phyloP scores from a whole-genome alignment of 495 filamentous ascomycete genomes.

The Eremomyces bilateralis region DNA sequence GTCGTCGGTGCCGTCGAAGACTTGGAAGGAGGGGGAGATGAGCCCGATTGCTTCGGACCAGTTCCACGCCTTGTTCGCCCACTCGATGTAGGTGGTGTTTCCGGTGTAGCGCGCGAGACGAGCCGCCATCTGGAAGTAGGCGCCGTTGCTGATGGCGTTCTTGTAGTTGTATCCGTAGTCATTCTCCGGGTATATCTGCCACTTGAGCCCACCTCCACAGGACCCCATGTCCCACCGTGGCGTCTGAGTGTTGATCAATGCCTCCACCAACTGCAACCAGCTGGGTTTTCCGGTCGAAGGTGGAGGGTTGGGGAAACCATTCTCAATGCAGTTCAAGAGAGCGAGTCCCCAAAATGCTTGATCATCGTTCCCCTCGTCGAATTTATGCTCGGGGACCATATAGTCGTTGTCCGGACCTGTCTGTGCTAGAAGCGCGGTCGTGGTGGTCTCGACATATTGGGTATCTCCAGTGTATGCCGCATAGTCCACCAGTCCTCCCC shows the following conservation, averaged over 20 bases:
- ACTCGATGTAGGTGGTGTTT: conserved; percentile 33
- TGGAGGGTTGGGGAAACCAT: conserved; percentile 43
- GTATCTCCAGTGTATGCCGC: conserved; percentile 14
- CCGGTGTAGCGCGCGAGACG: conserved; percentile 45
- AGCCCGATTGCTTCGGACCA: conserved; percentile 14
- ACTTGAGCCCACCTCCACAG: conserved; percentile 31
- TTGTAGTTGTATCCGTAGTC: conserved; percentile 40
- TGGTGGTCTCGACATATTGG: conserved; percentile 14
- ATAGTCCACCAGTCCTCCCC: conserved; percentile 14
- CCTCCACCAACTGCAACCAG: conserved; percentile 34
- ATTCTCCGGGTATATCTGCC: conserved; percentile 33
- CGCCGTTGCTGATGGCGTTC: conserved; percentile 48
- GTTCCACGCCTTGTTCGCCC: conserved; percentile 18
- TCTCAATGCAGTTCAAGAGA: conserved; percentile 50
- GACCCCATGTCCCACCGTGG: conserved; percentile 26
- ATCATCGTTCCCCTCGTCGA: conserved; percentile 38
- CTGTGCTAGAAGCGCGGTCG: conserved; percentile 18
- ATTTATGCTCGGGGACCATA: conserved; percentile 9
- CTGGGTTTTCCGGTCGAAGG: conserved; percentile 27
- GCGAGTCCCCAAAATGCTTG: conserved; percentile 67
- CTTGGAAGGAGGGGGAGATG: conserved; percentile 13
- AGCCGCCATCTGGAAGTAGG: conserved; percentile 44
- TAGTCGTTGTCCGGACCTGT: conserved; percentile 18
- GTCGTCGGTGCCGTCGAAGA: conserved; percentile 19
- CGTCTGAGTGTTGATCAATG: conserved; percentile 17